Base-by-base conservation (phyloP, 306 rosid genomes). In the Herpetospermum pedunculosum region DNA sequence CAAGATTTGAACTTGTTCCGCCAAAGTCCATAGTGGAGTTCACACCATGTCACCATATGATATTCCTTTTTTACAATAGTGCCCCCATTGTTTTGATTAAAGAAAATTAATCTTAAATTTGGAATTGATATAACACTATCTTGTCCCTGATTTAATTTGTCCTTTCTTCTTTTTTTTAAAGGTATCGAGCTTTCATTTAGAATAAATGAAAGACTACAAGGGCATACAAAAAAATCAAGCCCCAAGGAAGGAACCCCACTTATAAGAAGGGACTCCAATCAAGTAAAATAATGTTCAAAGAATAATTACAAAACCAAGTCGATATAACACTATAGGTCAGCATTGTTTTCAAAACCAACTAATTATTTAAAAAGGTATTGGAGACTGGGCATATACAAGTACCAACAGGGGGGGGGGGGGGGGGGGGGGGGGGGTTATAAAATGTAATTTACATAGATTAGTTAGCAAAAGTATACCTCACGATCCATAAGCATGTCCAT, bases 401-500 rank as follows among this genome's bases (percentile, higher is more conserved):
- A 32, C 23, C 40, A 60, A 32, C 4, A 29, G 10, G 72, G 0
- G 40, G 32, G 5, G 70, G 55, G n/a, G n/a, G n/a, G n/a, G n/a
- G n/a, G n/a, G n/a, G n/a, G n/a, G n/a, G n/a, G n/a, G 1, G 32
- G 38, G 11, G 67, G 50, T 4, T 32, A 14, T 48, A 35, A 73
- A 54, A 35, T 65, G 60, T 52, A 34, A 52, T 52, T 28, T 12
- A 29, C 23, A 59, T 15, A 15, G 14, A 59, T 28, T 8, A 29
- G 35, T 30, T 19, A 38, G 77, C 75, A 58, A 70, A 52, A 46
- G 37, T 75, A 76, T 86, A 92, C 98, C 98, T 92, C 98, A 16
- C 97, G 97, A 80, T 90, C 98, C 96, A 90, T 90, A 76, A 88
- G 97, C 98, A 92, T 92, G 83, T 92, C 98, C 98, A 92, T 92